These are phyloP conservation scores for Vitis hybrid DNA, from an alignment of 177 flowering plant genomes.

Conservation along the genomic window DNA sequence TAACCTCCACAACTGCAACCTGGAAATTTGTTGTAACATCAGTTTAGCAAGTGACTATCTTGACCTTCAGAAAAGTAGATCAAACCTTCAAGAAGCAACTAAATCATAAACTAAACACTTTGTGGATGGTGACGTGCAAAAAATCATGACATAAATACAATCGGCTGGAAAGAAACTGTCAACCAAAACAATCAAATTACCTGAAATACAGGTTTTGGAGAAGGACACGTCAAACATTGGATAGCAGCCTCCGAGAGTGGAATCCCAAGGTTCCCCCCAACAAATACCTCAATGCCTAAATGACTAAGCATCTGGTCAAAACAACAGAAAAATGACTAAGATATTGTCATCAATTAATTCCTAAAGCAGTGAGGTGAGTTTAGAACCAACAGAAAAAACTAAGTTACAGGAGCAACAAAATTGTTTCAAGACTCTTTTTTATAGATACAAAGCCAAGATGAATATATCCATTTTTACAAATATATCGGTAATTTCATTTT, in stretches of 20 bases:
- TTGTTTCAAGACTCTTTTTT: neutral
- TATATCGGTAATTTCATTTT: too few species aligned
- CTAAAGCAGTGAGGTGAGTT: neutral
- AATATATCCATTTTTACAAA: too few species aligned
- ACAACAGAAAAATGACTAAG: neutral
- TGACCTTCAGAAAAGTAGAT: too few species aligned
- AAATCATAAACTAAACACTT: too few species aligned
- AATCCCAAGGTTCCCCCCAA: conserved; percentile 51
- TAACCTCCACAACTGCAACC: conserved; percentile 58
- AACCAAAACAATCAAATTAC: conserved; percentile 12
- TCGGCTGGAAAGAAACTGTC: neutral
- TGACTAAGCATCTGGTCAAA: conserved; percentile 31
- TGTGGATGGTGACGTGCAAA: neutral
- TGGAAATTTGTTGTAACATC: conserved; percentile 6
- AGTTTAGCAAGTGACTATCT: neutral
- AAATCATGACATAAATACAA: neutral
- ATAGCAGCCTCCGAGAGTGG: conserved; percentile 46
- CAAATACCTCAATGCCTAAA: conserved; percentile 34
- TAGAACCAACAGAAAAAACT: neutral
- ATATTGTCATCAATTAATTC: neutral
- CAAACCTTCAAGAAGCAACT: too few species aligned
- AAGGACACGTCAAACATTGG: conserved; percentile 22
- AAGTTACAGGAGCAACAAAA: neutral
- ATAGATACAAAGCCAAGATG: too few species aligned
- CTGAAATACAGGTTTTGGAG: conserved; percentile 24